phyloP scores from a whole-genome alignment of 2,329 filamentous ascomycete genomes.

The Cryphonectria nitschkei region DNA sequence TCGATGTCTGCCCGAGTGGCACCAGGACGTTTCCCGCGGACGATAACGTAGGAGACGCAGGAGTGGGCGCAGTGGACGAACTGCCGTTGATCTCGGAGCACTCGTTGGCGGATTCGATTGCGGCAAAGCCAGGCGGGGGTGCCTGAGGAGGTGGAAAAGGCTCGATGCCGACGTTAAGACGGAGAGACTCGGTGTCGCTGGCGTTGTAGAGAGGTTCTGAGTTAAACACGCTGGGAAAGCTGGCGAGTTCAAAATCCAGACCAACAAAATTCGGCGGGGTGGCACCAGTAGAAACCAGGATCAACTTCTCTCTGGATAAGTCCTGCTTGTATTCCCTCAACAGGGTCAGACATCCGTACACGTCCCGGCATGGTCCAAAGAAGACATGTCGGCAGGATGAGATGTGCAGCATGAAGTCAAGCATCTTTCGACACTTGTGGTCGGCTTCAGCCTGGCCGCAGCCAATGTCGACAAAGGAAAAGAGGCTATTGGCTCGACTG shows the following conservation, averaged over 20 bases:
- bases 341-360: constrained; percentile 40
- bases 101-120: neutral
- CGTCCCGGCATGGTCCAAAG: constrained; percentile 40
- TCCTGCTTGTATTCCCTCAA: constrained; percentile 39
- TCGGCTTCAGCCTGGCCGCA: constrained; percentile 42
- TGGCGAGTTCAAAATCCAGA: constrained; percentile 36
- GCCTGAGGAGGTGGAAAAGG: constrained; percentile 19
- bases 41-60: neutral
- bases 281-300: constrained; percentile 39
- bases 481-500: constrained; percentile 39
- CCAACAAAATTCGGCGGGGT: constrained; percentile 38
- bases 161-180: constrained; percentile 23
- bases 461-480: constrained; percentile 42
- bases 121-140: neutral
- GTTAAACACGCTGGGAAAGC: constrained; percentile 38
- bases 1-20: neutral
- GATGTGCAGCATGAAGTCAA: constrained; percentile 40
- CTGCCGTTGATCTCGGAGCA: neutral
- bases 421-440: constrained; percentile 41
- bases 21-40: neutral
- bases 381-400: constrained; percentile 40
- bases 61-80: neutral
- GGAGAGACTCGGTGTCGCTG: neutral
- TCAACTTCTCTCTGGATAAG: constrained; percentile 35
- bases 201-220: constrained; percentile 33